A percentile compares a stretch with the other conserved stretches of the same genome.
Evolutionary conservation across 2,329 filamentous ascomycete species (phyloP).

Genomic region (Claviceps spartinae): DNA sequence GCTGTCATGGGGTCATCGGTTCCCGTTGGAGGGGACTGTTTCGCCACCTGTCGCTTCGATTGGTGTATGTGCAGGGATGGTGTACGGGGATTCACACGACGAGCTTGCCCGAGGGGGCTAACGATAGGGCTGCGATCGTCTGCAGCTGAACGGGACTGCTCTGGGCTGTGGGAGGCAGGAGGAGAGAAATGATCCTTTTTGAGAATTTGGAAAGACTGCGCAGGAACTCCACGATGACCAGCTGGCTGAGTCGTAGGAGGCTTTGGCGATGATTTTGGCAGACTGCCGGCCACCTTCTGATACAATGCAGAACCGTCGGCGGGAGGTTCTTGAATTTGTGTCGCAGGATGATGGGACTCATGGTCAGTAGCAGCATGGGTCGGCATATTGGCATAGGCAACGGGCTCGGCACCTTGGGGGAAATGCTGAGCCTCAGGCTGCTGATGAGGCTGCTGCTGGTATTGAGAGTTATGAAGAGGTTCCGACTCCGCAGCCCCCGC

Average conservation of each 20-base stretch:
- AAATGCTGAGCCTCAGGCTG: constrained; percentile 11
- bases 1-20: constrained; percentile 15
- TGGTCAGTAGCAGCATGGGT: constrained; percentile 12
- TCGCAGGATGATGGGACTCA: constrained; percentile 6
- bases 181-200: constrained; percentile 34
- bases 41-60: constrained; percentile 11
- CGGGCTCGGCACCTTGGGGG: constrained; percentile 12
- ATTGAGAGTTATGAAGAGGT: constrained; percentile 16
- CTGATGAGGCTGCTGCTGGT: constrained; percentile 16
- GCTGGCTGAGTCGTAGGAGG: constrained; percentile 23
- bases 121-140: constrained; percentile 29
- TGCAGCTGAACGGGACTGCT: constrained; percentile 25
- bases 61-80: constrained; percentile 18
- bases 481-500: constrained; percentile 17
- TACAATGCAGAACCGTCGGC: constrained; percentile 23
- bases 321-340: constrained; percentile 21
- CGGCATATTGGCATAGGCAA: constrained; percentile 14
- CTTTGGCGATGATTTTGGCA: constrained; percentile 27
- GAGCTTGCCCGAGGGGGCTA: constrained; percentile 30
- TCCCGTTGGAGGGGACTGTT: constrained; percentile 18
- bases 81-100: constrained; percentile 23
- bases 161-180: constrained; percentile 22
- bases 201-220: constrained; percentile 32
- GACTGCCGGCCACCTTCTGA: constrained; percentile 24
- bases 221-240: constrained; percentile 13